Base-by-base conservation (phyloP, 768 basidiomycete species). In the Kwoniella heveanensis region DNA sequence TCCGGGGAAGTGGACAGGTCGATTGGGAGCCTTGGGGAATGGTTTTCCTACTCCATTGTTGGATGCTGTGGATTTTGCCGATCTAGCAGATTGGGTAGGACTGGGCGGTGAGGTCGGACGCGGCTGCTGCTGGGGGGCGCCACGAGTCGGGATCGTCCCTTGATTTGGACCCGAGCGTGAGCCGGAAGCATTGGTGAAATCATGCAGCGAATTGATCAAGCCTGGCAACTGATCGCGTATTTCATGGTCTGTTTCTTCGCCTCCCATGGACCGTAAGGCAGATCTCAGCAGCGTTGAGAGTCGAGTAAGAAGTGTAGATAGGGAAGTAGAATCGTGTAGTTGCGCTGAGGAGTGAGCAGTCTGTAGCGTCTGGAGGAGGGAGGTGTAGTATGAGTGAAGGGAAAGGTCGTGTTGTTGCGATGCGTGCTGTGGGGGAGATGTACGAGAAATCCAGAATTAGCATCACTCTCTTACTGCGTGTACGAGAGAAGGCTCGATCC, bases 401-500 rank as follows among this genome's bases (percentile, higher is more conserved):
- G 89, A 90, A 10, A 89, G 83, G 72, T 96, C 91, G 74, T 97
- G 92, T 66, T 89, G 88, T 74, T 93, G 90, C 0, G 92, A 90
- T n/a, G 93, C 91, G 66, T 89, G 81, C 93, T 97, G 77, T 39
- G 15, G 32, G 15, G 13, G 21, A 36, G 22, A 24, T 29, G 25
- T 36, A 55, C n/a, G n/a, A n/a, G n/a, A n/a, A n/a, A n/a, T n/a
- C n/a, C n/a, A n/a, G n/a, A n/a, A n/a, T n/a, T n/a, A n/a, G n/a
- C n/a, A n/a, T n/a, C n/a, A n/a, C n/a, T n/a, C n/a, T n/a, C n/a
- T n/a, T n/a, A n/a, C n/a, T n/a, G n/a, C n/a, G n/a, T n/a, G n/a
- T n/a, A n/a, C n/a, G n/a, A n/a, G n/a, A n/a, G n/a, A n/a, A n/a
- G n/a, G n/a, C n/a, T n/a, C n/a, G n/a, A n/a, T n/a, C n/a, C n/a